These are phyloP conservation scores for Geotrichum candidum DNA, from an alignment of 1,139 yeast genomes.

Conservation along the genomic window DNA sequence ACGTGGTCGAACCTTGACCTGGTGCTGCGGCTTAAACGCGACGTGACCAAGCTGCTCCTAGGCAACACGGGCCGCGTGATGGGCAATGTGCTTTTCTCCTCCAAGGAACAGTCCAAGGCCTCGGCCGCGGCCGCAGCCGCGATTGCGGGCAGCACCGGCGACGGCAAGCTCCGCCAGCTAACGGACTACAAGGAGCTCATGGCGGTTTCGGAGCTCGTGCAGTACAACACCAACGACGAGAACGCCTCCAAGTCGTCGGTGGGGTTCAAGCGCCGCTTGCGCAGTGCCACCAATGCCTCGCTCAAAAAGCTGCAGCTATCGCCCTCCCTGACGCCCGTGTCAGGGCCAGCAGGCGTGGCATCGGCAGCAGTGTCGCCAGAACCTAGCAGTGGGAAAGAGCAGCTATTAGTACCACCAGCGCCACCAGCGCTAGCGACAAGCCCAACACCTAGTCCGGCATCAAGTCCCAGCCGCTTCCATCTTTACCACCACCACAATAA, in stretches of 20 bases:
- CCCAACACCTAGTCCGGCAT: too few species aligned
- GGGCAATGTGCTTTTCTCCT: conserved; percentile 42
- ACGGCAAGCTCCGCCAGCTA: conserved; percentile 30
- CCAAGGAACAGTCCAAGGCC: neutral
- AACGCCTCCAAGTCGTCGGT: neutral
- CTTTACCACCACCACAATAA: too few species aligned
- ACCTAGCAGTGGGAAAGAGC: neutral
- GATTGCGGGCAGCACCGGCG: conserved; percentile 3
- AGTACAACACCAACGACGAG: neutral
- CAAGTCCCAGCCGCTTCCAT: too few species aligned
- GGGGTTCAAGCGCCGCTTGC: neutral
- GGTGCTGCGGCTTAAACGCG: conserved; percentile 52
- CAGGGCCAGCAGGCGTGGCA: neutral
- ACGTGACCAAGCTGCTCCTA: conserved; percentile 59
- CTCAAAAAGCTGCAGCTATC: neutral
- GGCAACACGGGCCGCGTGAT: conserved; percentile 74
- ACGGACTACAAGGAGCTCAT: conserved; percentile 33
- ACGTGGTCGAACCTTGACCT: conserved; percentile 78
- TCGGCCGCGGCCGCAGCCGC: neutral
- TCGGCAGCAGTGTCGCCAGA: neutral
- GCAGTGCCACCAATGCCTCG: neutral
- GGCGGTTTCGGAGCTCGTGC: conserved; percentile 29
- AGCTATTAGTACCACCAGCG: neutral
- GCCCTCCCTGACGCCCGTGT: neutral
- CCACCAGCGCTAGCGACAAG: too few species aligned